Conservation (phyloP, 2,329 filamentous ascomycete genomes). For the Sarocladiaceae sp. region DNA sequence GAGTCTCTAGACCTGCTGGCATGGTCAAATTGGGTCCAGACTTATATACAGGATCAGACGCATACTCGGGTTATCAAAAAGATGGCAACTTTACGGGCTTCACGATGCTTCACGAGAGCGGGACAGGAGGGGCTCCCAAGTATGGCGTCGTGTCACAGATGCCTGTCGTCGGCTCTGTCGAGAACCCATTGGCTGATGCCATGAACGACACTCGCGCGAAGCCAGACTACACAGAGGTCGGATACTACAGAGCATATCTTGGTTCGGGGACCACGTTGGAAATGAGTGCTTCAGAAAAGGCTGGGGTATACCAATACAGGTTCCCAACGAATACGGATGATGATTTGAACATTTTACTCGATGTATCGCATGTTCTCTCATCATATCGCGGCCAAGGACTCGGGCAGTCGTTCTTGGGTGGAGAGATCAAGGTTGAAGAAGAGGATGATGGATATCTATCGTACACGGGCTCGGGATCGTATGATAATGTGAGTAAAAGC, state of each 20-base stretch:
- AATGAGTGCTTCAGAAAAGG: slow-evolving; percentile 50
- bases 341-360: slow-evolving; percentile 47
- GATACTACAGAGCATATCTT: slow-evolving; percentile 56
- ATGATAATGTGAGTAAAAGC: slow-evolving; percentile 49
- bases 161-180: slow-evolving; percentile 44
- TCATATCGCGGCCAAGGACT: slow-evolving; percentile 57
- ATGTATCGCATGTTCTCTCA: slow-evolving; percentile 62
- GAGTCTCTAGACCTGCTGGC: slow-evolving; percentile 42
- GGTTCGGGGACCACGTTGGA: slow-evolving; percentile 53
- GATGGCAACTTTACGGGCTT: slow-evolving; percentile 54
- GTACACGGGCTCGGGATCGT: slow-evolving; percentile 58
- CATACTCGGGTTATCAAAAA: slow-evolving; percentile 49
- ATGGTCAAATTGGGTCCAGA: slow-evolving; percentile 48
- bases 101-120: slow-evolving; percentile 61
- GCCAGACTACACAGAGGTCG: slow-evolving; percentile 50
- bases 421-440: slow-evolving; percentile 49
- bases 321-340: slow-evolving; percentile 43
- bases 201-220: slow-evolving; percentile 50
- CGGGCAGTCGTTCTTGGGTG: slow-evolving; percentile 60
- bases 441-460: slow-evolving; percentile 30
- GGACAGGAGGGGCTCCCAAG: slow-evolving; percentile 66
- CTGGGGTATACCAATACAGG: slow-evolving; percentile 57
- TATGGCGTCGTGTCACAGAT: slow-evolving; percentile 63
- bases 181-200: slow-evolving; percentile 51
- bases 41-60: slow-evolving; percentile 42